Evolutionary conservation across 306 rosid genomes (phyloP), one percentile per base, ranked within the genome.

Genomic region (Cucurbita pepo): DNA sequence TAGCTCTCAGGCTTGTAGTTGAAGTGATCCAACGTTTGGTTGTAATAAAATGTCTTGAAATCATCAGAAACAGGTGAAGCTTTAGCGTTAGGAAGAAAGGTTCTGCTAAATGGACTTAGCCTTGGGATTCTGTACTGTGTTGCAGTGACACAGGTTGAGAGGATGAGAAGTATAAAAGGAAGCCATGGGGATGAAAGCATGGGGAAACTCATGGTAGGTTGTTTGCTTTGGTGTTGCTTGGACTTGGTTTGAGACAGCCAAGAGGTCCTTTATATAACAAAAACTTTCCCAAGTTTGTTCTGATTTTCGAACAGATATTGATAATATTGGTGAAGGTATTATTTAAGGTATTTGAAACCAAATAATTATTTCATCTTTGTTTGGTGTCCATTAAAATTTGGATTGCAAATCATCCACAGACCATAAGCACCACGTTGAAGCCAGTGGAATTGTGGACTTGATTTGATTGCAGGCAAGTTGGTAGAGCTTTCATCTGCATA

Each of bases 11-110:
- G 78, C 65, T 78, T 79, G 34, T 86, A 87, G 66, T 91, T 91
- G 86, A 91, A 91, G 77, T 91, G 97, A 79, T 88, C 97, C 0
- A 91, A 76, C 3, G 81, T 81, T 61, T 89, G 96, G 10, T 69
- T 76, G 76, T 80, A 89, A 41, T 78, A 87, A 79, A 79, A 87
- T 51, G 90, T 89, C 57, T 83, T 12, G 10, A 84, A 37, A 34
- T 86, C 80, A 4, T 56, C 73, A 10, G 76, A 15, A 52, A 69
- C 38, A n/a, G 36, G 16, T 22, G 76, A 30, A 13, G 63, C 15
- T 69, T 80, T 50, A 50, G 67, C 60, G 45, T 79, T 57, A 10
- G 53, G 65, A 19, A 69, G 48, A 69, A 78, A 72, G 36, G 60
- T 65, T 53, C 76, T 64, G 67, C 80, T 79, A 16, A 72, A 60